A percentile compares a stretch with the other conserved stretches of the same genome.
phyloP scores from a whole-genome alignment of 768 basidiomycete species.

The Pisolithus tinctorius region DNA sequence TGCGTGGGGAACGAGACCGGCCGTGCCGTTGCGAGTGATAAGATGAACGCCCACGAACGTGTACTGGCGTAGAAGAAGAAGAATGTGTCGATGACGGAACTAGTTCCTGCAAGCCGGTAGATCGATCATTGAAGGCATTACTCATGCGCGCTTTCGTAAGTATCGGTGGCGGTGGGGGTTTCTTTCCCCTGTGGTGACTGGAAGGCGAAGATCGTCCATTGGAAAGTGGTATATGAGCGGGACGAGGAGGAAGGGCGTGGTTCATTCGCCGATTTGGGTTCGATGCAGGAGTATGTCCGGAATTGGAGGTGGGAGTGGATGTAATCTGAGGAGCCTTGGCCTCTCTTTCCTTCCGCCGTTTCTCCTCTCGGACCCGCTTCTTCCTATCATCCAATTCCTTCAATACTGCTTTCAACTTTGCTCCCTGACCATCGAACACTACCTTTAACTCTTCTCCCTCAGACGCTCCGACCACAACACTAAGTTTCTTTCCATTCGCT shows the following conservation, averaged over 20 bases:
- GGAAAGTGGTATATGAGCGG: conserved; percentile 14
- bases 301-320: conserved; percentile 22
- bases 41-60: conserved; percentile 22
- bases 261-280: conserved; percentile 19
- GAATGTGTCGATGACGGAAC: conserved; percentile 19
- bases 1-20: conserved; percentile 19
- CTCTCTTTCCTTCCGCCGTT: conserved; percentile 36
- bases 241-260: conserved; percentile 25
- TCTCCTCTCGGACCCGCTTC: conserved; percentile 43
- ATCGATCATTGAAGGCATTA: conserved; percentile 18
- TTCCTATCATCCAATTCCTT: conserved; percentile 51
- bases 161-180: conserved; percentile 13
- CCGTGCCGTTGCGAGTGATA: conserved; percentile 11
- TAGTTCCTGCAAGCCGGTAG: conserved; percentile 14
- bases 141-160: conserved; percentile 23
- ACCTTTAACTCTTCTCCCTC: conserved; percentile 64
- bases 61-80: conserved; percentile 30
- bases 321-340: conserved; percentile 11
- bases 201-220: conserved; percentile 24
- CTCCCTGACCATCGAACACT: conserved; percentile 74
- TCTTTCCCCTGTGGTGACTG: conserved; percentile 23
- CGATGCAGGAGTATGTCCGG: conserved; percentile 18
- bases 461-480: conserved; percentile 35
- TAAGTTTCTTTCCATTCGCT: conserved; percentile 60
- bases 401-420: conserved; percentile 55